Base-by-base conservation (phyloP, 805 yeast genomes). In the Metschnikowia amazonensis region DNA sequence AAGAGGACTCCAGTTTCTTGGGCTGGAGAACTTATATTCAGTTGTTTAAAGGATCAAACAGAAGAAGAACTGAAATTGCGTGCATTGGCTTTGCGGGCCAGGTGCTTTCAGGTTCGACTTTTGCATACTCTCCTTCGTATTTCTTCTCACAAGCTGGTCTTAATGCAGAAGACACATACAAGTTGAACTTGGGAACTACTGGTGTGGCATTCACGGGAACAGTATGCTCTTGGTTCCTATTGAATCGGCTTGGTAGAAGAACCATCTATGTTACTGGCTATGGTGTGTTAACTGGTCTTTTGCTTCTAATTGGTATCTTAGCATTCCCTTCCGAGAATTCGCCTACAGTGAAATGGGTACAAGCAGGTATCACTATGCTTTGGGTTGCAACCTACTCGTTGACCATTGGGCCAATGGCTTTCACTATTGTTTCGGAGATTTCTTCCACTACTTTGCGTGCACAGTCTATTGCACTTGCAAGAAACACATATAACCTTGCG, bases 1-100 rank as follows among this genome's bases (percentile, higher is more conserved):
- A 21, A 51, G 60, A 36, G 47, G 50, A 50, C n/a, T 31, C 47
- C 14, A 55, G 53, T 6, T 42, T 52, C 20, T 49, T 48, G 8
- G 52, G 62, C 2, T 60, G 63, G 51, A 52, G 57, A 13, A 52
- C 69, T 10, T 73, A 60, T 52, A 5, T 42, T 23, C 44, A 37
- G 24, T 38, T 42, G 29, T 48, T 48, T 33, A 31, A 35, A 11
- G 45, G 47, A 1, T 29, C 47, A 5, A 41, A 42, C 42, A 28
- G 46, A 24, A 38, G 47, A 31, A 18, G 51, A 23, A 48, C 51
- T 4, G 50, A 46, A 18, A 31, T 43, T 11, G 47, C 50, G 1
- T 48, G 51, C 20, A 38, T 48, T 23, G 44, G 39, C 9, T 46
- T 46, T 16, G 49, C 50, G 9, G 50, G 43, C 4, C 51, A 48